Base-by-base conservation (phyloP, 345 rosid species). In the Eucalyptus erythrocorys region DNA sequence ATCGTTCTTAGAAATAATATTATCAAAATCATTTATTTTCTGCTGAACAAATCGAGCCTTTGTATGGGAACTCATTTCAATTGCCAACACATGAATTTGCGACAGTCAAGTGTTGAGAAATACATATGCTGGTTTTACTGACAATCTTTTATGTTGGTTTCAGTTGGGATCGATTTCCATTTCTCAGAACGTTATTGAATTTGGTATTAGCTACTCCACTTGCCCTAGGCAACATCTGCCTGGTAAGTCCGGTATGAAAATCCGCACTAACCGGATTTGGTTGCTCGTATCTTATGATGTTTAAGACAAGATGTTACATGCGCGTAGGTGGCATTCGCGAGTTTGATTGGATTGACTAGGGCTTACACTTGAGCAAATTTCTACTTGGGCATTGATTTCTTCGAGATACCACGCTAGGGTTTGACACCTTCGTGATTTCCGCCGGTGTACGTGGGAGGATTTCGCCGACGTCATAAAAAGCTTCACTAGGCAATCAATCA, bases 41-140 rank as follows among this genome's bases (percentile, higher is more conserved):
- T 7, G 0, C 1, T 1, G 12, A 40, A 21, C 8, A 21, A 37
- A 21, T 6, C 1, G 3, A 37, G 27, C 15, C 26, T 34, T 34
- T 68, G 7, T 34, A 19, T 3, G 2, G 1, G 24, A 11, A 17
- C 7, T 34, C 81, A 71, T 71, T 71, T 17, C 81, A 34, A 21
- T 21, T 76, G 45, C 26, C 40, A 13, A 5, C 43, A 42, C 27
- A 3, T 10, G 27, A 76, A 76, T 40, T 76, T 76, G 82, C 1
- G 4, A 76, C 15, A 11, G 2, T 37, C 47, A 21, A 21, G 47
- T 7, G 4, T 19, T 19, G 22, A 13, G 27, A 71, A 37, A 71
- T 76, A 40, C 27, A 19, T 21, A 40, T 37, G 27, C 24, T 12
- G 47, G 8, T 13, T 76, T 76, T 76, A 76, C 82, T 76, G 5